Conservation (phyloP, 129 eudicot species). For the Flaveria ramosissima region DNA sequence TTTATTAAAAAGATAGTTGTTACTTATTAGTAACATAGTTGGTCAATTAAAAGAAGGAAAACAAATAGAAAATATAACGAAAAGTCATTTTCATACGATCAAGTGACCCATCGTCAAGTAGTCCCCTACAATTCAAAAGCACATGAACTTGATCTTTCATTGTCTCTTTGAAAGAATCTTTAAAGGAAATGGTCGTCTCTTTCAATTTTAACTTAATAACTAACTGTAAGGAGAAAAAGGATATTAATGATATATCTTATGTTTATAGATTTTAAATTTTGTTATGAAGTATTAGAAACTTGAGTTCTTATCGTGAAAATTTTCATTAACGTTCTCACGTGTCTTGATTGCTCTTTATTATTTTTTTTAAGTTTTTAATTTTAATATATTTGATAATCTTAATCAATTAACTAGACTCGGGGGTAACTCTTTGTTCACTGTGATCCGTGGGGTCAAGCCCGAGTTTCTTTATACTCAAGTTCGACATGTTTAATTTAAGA, state of each 20-base stretch:
- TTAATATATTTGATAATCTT: too few relatives aligned
- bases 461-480: too few relatives aligned
- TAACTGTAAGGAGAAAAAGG: background rate
- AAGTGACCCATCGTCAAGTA: slow-evolving; percentile 40
- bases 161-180: slow-evolving; percentile 33
- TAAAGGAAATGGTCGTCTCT: slow-evolving; percentile 35
- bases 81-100: slow-evolving; percentile 39
- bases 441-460: too few relatives aligned
- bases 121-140: slow-evolving; percentile 41
- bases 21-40: background rate
- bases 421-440: too few relatives aligned
- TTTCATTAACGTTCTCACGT: too few relatives aligned
- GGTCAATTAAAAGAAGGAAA: background rate
- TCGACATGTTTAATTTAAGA: too few relatives aligned
- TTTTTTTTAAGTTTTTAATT: too few relatives aligned
- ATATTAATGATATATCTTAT: background rate
- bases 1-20: background rate
- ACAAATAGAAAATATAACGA: background rate
- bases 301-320: too few relatives aligned
- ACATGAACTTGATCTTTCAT: slow-evolving; percentile 38
- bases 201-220: background rate
- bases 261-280: too few relatives aligned
- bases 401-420: too few relatives aligned
- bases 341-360: too few relatives aligned
- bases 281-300: too few relatives aligned